These are phyloP conservation scores for Darksidea phi DNA, from an alignment of 495 filamentous ascomycete genomes.

Conservation along the genomic window DNA sequence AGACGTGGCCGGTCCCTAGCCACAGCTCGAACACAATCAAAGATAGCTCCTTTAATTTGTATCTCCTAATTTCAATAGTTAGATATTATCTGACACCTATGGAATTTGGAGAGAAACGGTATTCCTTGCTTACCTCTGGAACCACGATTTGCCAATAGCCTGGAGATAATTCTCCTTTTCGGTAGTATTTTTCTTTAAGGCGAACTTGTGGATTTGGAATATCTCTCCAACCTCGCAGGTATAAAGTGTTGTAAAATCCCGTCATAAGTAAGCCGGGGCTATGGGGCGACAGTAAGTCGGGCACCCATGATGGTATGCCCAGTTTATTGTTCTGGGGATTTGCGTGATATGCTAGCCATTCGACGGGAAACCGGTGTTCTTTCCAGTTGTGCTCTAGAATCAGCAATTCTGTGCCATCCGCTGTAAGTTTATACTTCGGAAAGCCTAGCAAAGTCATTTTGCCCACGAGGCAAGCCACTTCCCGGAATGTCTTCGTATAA, in stretches of 20 bases:
- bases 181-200: background rate
- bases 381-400: background rate
- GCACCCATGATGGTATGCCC: background rate
- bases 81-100: background rate
- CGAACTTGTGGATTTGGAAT: background rate
- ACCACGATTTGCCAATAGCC: background rate
- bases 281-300: background rate
- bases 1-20: background rate
- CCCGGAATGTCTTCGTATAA: background rate
- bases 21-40: background rate
- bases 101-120: background rate
- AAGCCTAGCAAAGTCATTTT: background rate
- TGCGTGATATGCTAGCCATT: background rate
- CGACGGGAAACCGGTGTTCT: background rate
- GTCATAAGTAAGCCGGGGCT: background rate
- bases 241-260: background rate
- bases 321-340: background rate
- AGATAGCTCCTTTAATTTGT: slow-evolving; percentile 1
- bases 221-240: background rate
- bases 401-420: background rate
- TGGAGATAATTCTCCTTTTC: background rate
- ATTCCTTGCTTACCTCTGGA: background rate
- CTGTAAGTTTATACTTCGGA: background rate
- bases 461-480: background rate
- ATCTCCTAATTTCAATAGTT: slow-evolving; percentile 1